Base-by-base conservation (phyloP, 2,329 filamentous ascomycete species). In the Botryotinia narcissicola region DNA sequence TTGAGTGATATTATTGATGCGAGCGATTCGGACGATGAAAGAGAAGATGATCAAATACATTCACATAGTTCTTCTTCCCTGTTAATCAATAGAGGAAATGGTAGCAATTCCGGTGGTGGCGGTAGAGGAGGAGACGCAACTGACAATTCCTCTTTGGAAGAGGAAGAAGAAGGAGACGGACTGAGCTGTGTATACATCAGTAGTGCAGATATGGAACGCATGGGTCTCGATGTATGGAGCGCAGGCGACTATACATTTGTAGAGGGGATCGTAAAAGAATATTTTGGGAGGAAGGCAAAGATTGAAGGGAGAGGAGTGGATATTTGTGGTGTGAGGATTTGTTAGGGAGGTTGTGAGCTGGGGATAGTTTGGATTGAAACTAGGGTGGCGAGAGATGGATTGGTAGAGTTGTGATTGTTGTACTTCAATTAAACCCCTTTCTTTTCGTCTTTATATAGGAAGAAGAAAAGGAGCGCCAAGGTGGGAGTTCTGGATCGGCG, bases 181-280 rank as follows among this genome's bases (percentile, higher is more conserved):
- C 75, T 75, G 73, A 79, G 72, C 1, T 73, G 76, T 25, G 80
- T 93, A 67, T 84, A 86, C 20, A 83, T 95, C 35, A 87, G 87
- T 75, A 89, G 87, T 76, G 89, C 90, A 40, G 89, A 92, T 72
- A 81, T 95, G 68, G 87, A 89, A 74, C 85, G 86, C 63, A 92
- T 95, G 89, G 93, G 93, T 0, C 85, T 96, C 32, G 93, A 96
- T 78, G 86, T 90, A 0, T 96, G 93, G 92, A 94, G 91, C 80
- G 84, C 87, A 46, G 84, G 85, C 25, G 93, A 95, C 80, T 88
- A 87, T n/a, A 84, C 84, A 4, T 95, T 95, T 79, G 87, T 93
- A 25, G 84, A 84, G 75, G 89, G 90, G 72, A 84, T 92, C 69
- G 84, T 88, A 62, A 85, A 82, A 75, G 82, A 88, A 76, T 95